phyloP scores from a whole-genome alignment of 2,329 filamentous ascomycete genomes.

The Stromatinia cepivora region DNA sequence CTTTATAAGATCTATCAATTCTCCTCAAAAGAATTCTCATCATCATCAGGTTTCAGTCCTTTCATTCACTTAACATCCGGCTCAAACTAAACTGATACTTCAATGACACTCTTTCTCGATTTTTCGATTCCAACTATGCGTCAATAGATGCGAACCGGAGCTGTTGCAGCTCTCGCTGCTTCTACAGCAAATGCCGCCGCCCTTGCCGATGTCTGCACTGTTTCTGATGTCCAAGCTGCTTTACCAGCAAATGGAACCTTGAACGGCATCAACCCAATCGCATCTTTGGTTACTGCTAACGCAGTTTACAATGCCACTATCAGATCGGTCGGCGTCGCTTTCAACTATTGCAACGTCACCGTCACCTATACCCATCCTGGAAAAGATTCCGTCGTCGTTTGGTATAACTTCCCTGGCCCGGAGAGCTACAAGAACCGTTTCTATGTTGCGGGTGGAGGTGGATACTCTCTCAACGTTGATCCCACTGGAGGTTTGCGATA shows the following conservation, averaged over 20 bases:
- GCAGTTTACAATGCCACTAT: conserved; percentile 42
- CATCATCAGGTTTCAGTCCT: neutral
- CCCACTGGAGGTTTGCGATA: conserved; percentile 47
- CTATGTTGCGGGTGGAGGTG: conserved; percentile 49
- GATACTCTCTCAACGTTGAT: conserved; percentile 44
- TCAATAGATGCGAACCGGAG: conserved; percentile 1
- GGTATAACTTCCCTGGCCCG: conserved; percentile 48
- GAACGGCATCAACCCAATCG: conserved; percentile 32
- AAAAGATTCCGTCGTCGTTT: conserved; percentile 42
- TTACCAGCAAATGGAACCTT: conserved; percentile 14
- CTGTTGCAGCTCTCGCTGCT: conserved; percentile 27
- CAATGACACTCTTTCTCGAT: neutral
- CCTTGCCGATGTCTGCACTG: conserved; percentile 9
- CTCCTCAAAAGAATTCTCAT: neutral
- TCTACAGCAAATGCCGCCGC: conserved; percentile 3
- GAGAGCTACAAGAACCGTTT: conserved; percentile 48
- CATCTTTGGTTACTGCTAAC: conserved; percentile 43
- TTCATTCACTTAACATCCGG: neutral
- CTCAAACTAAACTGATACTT: neutral
- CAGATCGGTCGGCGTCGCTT: conserved; percentile 31
- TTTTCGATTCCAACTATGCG: neutral
- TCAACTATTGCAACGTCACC: conserved; percentile 50
- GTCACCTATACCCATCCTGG: conserved; percentile 49
- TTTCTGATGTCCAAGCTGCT: neutral
- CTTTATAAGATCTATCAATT: neutral